Conservation (phyloP, 306 rosid species). For the Cicer judaicum region DNA sequence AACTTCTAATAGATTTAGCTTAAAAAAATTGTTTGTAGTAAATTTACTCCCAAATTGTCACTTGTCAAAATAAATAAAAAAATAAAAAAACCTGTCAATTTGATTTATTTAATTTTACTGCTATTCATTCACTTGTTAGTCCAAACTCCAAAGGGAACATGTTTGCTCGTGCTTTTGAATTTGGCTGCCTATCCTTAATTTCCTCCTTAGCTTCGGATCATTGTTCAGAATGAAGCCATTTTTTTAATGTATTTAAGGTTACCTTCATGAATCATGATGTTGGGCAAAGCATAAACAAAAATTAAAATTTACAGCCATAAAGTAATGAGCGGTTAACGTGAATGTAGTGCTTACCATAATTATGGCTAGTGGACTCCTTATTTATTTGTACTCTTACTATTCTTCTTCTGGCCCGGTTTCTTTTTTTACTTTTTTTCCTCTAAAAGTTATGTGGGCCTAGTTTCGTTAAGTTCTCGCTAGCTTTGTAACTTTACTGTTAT, state of each 20-base stretch:
- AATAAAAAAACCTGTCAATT: too few relatives aligned
- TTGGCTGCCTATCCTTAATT: conserved; percentile 13
- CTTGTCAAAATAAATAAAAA: too few relatives aligned
- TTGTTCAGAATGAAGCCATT: conserved; percentile 7
- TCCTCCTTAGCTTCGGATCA: conserved; percentile 34
- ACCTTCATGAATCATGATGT: conserved; percentile 43
- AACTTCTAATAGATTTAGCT: too few relatives aligned
- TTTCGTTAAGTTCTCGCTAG: conserved; percentile 34
- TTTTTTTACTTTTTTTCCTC: conserved; percentile 26
- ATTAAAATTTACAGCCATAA: conserved; percentile 39
- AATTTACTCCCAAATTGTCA: too few relatives aligned
- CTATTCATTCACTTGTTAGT: background rate
- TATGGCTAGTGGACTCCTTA: conserved; percentile 41
- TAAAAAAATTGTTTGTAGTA: too few relatives aligned
- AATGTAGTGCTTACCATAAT: conserved; percentile 53
- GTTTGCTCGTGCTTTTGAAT: conserved; percentile 14
- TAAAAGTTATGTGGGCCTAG: conserved; percentile 50
- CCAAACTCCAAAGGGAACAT: background rate
- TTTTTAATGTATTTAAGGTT: conserved; percentile 14
- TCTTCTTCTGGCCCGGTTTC: conserved; percentile 33
- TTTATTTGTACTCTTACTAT: background rate
- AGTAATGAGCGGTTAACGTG: conserved; percentile 47
- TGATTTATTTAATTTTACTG: too few relatives aligned
- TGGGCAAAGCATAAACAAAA: conserved; percentile 42
- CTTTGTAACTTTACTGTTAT: conserved; percentile 28